Conservation (phyloP, 495 filamentous ascomycete species). For the Neurospora sp. region DNA sequence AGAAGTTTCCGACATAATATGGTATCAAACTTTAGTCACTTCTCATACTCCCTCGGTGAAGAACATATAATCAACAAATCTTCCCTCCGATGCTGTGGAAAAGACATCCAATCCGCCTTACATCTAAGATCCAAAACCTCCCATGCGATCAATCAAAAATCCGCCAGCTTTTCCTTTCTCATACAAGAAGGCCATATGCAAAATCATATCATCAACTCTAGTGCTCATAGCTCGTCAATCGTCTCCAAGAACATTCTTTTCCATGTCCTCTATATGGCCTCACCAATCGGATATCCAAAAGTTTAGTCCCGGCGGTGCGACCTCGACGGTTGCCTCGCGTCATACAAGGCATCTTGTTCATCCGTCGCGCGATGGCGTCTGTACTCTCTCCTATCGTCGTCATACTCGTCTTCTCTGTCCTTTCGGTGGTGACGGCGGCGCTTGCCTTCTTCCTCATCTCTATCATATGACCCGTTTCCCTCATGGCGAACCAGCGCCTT, state of each 20-base stretch:
- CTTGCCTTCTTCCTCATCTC: constrained; percentile 1
- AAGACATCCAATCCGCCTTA: not conserved
- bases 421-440: constrained; percentile 13
- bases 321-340: not conserved
- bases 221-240: not conserved
- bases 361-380: not conserved
- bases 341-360: not conserved
- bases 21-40: not conserved
- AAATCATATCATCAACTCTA: not conserved
- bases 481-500: constrained; percentile 10
- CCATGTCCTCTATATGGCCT: not conserved
- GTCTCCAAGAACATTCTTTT: not conserved
- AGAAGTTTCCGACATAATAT: not conserved
- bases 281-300: not conserved
- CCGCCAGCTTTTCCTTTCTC: not conserved
- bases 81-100: not conserved
- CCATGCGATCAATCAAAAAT: not conserved
- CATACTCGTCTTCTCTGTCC: constrained; percentile 8
- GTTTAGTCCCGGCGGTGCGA: not conserved
- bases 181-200: not conserved
- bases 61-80: not conserved
- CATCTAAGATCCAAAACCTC: not conserved
- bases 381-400: not conserved
- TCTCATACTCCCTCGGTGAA: not conserved
- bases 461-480: constrained; percentile 6